These are phyloP conservation scores for Aspergillus niger DNA, from an alignment of 2,329 filamentous ascomycete species.

Conservation along the genomic window DNA sequence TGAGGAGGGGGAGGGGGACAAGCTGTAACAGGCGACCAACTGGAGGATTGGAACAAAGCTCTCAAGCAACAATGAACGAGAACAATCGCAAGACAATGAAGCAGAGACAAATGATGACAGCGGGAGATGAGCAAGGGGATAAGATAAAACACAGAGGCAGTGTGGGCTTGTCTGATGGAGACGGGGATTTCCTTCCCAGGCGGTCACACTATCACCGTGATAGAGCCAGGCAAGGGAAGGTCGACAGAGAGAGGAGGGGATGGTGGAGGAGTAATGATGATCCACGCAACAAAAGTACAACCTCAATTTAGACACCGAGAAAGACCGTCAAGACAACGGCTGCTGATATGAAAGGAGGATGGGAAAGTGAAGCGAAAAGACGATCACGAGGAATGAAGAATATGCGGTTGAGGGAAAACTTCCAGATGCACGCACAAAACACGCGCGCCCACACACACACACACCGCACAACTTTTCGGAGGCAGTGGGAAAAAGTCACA, in stretches of 20 bases:
- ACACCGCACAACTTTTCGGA: conserved; percentile 36
- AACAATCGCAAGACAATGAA: background rate
- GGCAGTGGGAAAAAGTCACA: conserved; percentile 16
- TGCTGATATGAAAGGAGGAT: conserved; percentile 8
- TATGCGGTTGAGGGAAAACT: conserved; percentile 14
- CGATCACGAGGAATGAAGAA: conserved; percentile 21
- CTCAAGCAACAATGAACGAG: conserved; percentile 2
- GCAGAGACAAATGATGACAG: background rate
- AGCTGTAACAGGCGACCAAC: background rate
- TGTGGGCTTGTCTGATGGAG: background rate
- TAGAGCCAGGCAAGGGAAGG: background rate
- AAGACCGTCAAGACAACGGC: background rate
- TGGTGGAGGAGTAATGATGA: background rate
- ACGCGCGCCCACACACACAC: conserved; percentile 28
- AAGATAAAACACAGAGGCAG: background rate
- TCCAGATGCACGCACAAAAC: conserved; percentile 26
- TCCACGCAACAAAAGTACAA: conserved; percentile 16
- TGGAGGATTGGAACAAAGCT: background rate
- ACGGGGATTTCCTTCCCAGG: background rate
- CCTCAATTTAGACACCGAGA: conserved; percentile 13
- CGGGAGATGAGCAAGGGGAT: conserved; percentile 1
- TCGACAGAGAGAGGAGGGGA: background rate
- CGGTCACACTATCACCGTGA: background rate
- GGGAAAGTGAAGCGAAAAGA: conserved; percentile 12
- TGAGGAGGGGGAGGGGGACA: background rate